A percentile compares a stretch with the other conserved stretches of the same genome.
phyloP scores from a whole-genome alignment of 805 yeast species.

The Ogataea philodendri region DNA sequence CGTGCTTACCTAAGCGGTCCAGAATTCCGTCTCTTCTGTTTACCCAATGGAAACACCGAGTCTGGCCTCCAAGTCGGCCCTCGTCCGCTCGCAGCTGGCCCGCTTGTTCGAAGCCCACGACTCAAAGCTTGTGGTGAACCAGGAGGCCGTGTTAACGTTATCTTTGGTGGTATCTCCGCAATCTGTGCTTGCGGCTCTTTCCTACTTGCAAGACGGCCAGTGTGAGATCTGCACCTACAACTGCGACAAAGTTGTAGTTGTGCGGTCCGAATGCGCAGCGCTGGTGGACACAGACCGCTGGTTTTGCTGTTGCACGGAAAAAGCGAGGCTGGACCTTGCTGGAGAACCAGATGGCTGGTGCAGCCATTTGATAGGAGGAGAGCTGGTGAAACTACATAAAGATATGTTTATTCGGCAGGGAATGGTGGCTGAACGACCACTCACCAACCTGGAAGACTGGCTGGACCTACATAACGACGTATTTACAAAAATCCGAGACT shows the following conservation, averaged over 20 bases:
- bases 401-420: neutral
- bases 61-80: no score
- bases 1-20: conserved; percentile 5
- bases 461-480: conserved; percentile 1
- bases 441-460: conserved; percentile 3
- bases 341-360: conserved; percentile 3
- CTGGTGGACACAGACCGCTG: conserved; percentile 12
- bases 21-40: neutral
- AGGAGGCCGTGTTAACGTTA: conserved; percentile 18
- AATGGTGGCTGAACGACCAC: conserved; percentile 1
- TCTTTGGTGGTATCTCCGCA: conserved; percentile 12
- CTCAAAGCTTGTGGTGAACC: conserved; percentile 11
- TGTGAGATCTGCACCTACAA: conserved; percentile 9
- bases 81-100: conserved; percentile 14
- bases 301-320: conserved; percentile 17
- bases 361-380: conserved; percentile 6
- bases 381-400: conserved; percentile 1
- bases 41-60: conserved; percentile 5
- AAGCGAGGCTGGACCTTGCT: conserved; percentile 2
- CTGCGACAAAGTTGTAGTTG: conserved; percentile 2
- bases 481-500: no score
- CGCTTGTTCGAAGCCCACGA: conserved; percentile 7
- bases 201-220: conserved; percentile 12
- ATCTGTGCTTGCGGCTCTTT: conserved; percentile 10
- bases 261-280: conserved; percentile 1